Percentiles rank a stretch among this genome's conserved stretches.
Conservation (phyloP, 345 rosid genomes). For the Gossypium sturtianum region DNA sequence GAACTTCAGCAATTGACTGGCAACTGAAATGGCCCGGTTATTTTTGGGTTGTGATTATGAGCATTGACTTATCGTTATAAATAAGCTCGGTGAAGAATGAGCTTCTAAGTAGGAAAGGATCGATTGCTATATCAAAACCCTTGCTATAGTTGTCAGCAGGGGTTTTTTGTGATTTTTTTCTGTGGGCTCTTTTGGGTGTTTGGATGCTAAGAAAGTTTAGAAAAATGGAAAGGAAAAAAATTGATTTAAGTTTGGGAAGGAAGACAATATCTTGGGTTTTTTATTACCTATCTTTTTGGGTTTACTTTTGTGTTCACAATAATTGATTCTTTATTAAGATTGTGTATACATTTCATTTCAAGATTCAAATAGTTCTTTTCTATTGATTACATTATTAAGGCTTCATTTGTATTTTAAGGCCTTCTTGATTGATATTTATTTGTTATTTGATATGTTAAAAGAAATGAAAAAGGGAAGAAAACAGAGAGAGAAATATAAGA, state of each 20-base stretch:
- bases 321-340: not conserved
- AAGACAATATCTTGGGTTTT: not conserved
- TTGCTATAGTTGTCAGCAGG: slow-evolving; percentile 52
- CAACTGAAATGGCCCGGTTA: slow-evolving; percentile 87
- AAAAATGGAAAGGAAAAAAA: not conserved
- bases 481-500: too few species aligned
- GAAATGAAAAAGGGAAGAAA: too few species aligned
- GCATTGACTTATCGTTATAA: slow-evolving; percentile 97
- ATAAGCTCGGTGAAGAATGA: slow-evolving; percentile 79
- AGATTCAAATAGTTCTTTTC: not conserved
- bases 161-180: not conserved
- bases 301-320: not conserved
- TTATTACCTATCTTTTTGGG: not conserved
- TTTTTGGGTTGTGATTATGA: slow-evolving; percentile 88
- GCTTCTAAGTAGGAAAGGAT: slow-evolving; percentile 92
- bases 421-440: not conserved
- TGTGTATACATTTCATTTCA: not conserved
- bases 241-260: not conserved
- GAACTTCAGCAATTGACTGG: slow-evolving; percentile 84
- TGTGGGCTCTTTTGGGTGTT: not conserved
- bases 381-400: not conserved
- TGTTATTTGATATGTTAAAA: too few species aligned
- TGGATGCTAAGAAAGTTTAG: not conserved
- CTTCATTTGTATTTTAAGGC: not conserved
- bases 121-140: slow-evolving; percentile 75